These are phyloP conservation scores for Pyrus pyrifolia DNA, from an alignment of 306 rosid genomes.

Conservation along the genomic window DNA sequence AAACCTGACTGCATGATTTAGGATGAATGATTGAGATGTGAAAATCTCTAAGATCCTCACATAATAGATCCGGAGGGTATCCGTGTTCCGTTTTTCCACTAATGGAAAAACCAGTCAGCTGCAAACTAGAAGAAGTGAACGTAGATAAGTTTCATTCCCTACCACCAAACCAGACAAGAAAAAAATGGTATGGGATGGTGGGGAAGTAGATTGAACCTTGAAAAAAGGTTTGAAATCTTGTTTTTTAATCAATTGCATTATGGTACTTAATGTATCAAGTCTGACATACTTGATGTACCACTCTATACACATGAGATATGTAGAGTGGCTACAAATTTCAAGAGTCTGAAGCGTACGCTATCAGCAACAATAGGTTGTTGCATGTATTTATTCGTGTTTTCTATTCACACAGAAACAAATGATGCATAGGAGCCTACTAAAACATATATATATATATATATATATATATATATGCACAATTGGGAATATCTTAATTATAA, in stretches of 20 bases:
- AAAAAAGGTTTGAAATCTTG: background rate
- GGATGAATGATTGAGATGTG: no score
- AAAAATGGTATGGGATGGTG: conserved; percentile 13
- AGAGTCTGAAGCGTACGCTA: background rate
- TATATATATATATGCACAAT: no score
- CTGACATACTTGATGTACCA: no score
- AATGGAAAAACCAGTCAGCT: conserved; percentile 42
- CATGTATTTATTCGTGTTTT: background rate
- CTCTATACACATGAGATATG: conserved; percentile 42
- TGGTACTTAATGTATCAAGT: no score
- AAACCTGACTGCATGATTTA: no score
- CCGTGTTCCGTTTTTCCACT: no score
- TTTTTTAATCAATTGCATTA: no score
- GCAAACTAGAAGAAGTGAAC: conserved; percentile 54
- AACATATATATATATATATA: no score
- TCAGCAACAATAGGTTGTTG: background rate
- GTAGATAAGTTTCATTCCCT: conserved; percentile 26
- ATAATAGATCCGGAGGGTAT: no score
- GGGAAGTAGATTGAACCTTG: background rate
- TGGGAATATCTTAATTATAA: no score
- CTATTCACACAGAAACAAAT: background rate
- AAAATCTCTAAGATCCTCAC: no score
- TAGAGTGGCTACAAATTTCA: conserved; percentile 7
- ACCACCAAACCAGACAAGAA: conserved; percentile 33
- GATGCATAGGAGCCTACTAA: no score